Evolutionary conservation across 208 protist genomes (phyloP).

Genomic region (Leptomonas pyrrhocoris): DNA sequence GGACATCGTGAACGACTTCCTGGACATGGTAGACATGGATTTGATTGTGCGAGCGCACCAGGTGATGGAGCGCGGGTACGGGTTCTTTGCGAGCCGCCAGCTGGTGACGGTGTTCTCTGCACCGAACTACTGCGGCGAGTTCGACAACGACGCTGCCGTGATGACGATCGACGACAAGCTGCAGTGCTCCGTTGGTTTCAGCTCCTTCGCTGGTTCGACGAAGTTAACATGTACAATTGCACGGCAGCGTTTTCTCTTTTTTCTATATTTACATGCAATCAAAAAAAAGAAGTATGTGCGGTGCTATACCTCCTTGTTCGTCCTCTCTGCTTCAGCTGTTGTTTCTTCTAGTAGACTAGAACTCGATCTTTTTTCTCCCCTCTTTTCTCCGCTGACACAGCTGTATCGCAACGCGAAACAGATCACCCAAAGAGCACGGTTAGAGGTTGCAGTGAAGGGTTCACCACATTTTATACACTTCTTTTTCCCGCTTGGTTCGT

Average conservation of each 20-base stretch:
- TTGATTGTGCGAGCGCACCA: constrained; percentile 99
- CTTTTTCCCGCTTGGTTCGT: no score
- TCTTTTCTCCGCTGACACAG: no score
- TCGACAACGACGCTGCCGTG: constrained; percentile 98
- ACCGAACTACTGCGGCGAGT: constrained; percentile 99
- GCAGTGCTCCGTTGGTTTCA: constrained; percentile 98
- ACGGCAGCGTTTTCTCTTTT: constrained; percentile 6
- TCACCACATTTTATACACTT: no score
- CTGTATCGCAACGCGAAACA: no score
- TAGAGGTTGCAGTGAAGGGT: no score
- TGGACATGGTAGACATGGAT: constrained; percentile 99
- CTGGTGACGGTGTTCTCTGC: constrained; percentile 99
- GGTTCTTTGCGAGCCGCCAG: constrained; percentile 99
- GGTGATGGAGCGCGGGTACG: constrained; percentile 97
- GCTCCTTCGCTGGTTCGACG: no score
- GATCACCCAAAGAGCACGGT: no score
- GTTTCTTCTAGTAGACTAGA: no score
- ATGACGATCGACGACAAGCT: constrained; percentile 97
- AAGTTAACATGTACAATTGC: no score
- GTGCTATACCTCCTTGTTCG: background rate
- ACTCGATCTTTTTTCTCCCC: no score
- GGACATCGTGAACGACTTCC: constrained; percentile 98
- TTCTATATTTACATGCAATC: background rate
- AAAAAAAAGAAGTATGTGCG: background rate
- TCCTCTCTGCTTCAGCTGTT: no score